Evolutionary conservation across 2,329 filamentous ascomycete genomes (phyloP), one percentile per base, ranked within the genome.

Genomic region (Karstenula rhodostoma): DNA sequence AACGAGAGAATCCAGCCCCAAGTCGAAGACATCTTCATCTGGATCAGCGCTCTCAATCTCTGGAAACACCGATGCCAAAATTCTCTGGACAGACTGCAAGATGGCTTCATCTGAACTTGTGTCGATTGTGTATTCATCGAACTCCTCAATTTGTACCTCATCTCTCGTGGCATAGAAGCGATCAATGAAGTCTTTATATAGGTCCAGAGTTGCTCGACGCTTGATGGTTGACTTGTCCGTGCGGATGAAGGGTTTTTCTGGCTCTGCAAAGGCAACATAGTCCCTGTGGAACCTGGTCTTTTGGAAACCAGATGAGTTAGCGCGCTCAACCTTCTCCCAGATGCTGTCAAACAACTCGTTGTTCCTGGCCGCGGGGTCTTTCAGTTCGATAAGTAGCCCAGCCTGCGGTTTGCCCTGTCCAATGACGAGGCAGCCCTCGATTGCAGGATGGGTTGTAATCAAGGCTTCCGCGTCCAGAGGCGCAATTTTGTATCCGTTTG

Each of bases 281-380:
- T 77, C 77, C 58, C 78, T 77, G 50, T 76, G 75, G 0, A 86
- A 64, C 43, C 79, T 77, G 2, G 43, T 73, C 73, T 62, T 82
- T 79, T 37, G 78, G 74, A 2, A 76, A 69, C 23, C 77, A 70
- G 1, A 67, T 54, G 69, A 63, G 42, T 85, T 85, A 0, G 81
- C 82, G 22, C 68, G 62, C 55, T 83, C 74, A 0, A 85, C 77
- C 0, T 67, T 75, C 0, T 76, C 72, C 82, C 82, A 84, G 7
- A 85, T 79, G 37, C 74, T 74, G 3, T 84, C 77, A 0, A 84
- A 61, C 0, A 83, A 51, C 15, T 66, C 61, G 6, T 71, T 59
- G 2, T 22, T 57, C 47, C 58, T 65, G 3, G 43, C 23, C 0
- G 57, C 6, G 0, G 69, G 58, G n/a, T 61, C 49, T 40, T 66